Evolutionary conservation across 768 basidiomycete genomes (phyloP), one percentile per base, ranked within the genome.

Genomic region (Kwoniella mangroviensis): DNA sequence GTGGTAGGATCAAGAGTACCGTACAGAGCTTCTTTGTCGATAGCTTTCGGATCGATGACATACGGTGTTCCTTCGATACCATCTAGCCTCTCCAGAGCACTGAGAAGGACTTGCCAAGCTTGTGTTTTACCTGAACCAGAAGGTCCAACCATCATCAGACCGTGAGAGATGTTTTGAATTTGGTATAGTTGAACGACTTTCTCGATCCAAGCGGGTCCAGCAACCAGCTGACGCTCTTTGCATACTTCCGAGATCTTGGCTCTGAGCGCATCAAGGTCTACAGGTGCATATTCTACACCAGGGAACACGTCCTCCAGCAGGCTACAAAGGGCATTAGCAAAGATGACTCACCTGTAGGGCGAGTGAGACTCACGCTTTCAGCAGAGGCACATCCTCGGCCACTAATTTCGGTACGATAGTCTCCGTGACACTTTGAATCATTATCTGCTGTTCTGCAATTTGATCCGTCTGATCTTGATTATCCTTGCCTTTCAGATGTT

Each of bases 101-200:
- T 88, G 28, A 99, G 87, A 3, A 99, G 86, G 53, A 98, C 93
- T 77, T 91, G 91, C 97, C 97, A 98, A 0, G 97, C 95, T 73
- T 94, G 92, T 1, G 92, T 96, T 84, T 99, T 99, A 40, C 97
- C 97, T 58, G 88, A 94, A 28, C 96, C 97, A 12, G 97, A 98
- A 1, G 97, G 91, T 0, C 97, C 96, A 34, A 99, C 97, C 94
- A 99, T 97, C 97, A 99, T 98, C 52, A 99, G 86, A 84, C 97
- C 97, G 83, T 99, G 97, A 76, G 98, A 96, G 72, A 98, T 99
- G 85, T 94, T 98, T 85, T 99, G 97, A 69, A 99, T 98, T 83
- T 98, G 97, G 83, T 98, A 98, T 4, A 99, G 87, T 81, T 99
- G 97, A 15, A 99, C 87, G 68, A 98, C 96, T 86, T 99, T 99